Evolutionary conservation across 805 yeast genomes (phyloP).

Genomic region (Ogataea trehaloabstinens): DNA sequence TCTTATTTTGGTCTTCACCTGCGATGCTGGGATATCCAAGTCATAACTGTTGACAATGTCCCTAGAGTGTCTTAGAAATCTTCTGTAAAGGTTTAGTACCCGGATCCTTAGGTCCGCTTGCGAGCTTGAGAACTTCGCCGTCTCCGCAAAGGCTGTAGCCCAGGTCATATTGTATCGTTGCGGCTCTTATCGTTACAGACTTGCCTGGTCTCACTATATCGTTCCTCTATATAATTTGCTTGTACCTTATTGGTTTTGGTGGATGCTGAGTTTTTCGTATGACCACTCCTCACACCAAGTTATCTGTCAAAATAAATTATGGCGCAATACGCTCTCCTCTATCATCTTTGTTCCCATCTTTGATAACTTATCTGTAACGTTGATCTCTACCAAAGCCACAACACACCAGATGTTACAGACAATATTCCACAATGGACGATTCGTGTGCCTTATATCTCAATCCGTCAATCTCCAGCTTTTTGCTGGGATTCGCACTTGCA

Average conservation of each 20-base stretch:
- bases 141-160: conserved; percentile 82
- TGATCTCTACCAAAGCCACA: too few species aligned
- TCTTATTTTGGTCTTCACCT: conserved; percentile 78
- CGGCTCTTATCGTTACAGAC: too few species aligned
- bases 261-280: background rate
- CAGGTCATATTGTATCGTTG: conserved; percentile 47
- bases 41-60: conserved; percentile 59
- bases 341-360: too few species aligned
- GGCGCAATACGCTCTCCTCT: too few species aligned
- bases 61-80: conserved; percentile 59
- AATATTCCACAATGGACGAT: conserved; percentile 1
- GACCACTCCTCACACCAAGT: too few species aligned
- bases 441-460: conserved; percentile 43
- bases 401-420: too few species aligned
- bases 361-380: too few species aligned
- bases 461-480: conserved; percentile 51
- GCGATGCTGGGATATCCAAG: conserved; percentile 73
- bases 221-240: background rate
- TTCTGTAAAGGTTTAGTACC: conserved; percentile 69
- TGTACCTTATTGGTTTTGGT: conserved; percentile 1
- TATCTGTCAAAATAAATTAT: too few species aligned
- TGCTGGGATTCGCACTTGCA: conserved; percentile 52
- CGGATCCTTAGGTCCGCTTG: conserved; percentile 60
- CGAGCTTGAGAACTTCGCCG: conserved; percentile 65
- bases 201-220: background rate